Evolutionary conservation across 345 rosid species (phyloP), one percentile per base, ranked within the genome.

Genomic region (Rhodomyrtus tomentosa): DNA sequence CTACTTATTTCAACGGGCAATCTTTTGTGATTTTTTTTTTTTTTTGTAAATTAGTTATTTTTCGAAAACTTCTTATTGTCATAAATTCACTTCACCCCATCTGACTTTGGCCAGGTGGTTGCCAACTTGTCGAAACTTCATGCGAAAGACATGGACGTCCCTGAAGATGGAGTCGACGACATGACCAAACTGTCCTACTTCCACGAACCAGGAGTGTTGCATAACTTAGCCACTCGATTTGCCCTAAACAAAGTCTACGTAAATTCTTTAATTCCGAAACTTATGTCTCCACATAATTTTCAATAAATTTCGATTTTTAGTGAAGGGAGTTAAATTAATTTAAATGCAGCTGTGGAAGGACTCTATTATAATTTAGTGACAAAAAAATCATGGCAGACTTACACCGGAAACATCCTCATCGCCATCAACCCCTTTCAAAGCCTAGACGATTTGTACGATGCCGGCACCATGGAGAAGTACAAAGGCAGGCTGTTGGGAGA

Each of bases 361-460:
- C 29, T 58, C 40, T 82, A 76, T 88, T 89, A 85, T 87, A 87
- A 90, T 88, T 51, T 91, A 55, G 54, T 55, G 82, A 86, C 91
- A 87, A 90, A 88, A 90, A 88, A 90, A 88, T 91, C 88, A 82
- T 91, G 92, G 89, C 93, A 96, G 98, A 92, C 98, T 84, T 95
- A 93, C 87, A 91, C 91, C 42, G 99, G 99, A 83, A 92, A 94
- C 88, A 95, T 96, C 90, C 97, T 96, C 82, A 93, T 95, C 54
- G 97, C 99, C 83, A 87, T 96, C 90, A 96, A 96, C 88, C 99
- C 99, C 52, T 96, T 96, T 87, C 95, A 93, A 95, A 89, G 90
- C 82, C 93, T 95, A 73, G 82, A 93, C 11, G 85, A 89, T 82
- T 85, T 93, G 18, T 92, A 94, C 83, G 98, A 93, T 85, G 51